Conservation (phyloP, 2,329 filamentous ascomycete genomes). For the Phialocephala subalpina region DNA sequence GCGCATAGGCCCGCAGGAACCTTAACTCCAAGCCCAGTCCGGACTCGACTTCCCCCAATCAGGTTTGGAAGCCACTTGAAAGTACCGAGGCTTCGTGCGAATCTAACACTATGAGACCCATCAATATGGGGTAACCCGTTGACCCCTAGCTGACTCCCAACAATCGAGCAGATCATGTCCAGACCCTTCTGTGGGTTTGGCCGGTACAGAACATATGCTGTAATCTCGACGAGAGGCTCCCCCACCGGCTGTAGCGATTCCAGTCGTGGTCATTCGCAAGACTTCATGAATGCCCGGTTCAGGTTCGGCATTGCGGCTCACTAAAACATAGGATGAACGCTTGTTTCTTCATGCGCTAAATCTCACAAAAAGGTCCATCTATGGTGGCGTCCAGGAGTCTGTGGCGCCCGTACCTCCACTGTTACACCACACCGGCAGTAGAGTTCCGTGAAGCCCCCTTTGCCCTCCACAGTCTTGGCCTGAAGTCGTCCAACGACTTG, state of each 20-base stretch:
- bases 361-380: not conserved
- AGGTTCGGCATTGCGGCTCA: not conserved
- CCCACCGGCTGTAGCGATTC: no score
- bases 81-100: conserved; percentile 16
- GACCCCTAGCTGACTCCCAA: not conserved
- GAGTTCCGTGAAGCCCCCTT: not conserved
- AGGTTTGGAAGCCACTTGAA: not conserved
- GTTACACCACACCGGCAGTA: not conserved
- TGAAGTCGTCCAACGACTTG: not conserved
- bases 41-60: not conserved
- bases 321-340: not conserved
- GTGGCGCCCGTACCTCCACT: not conserved
- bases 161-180: not conserved
- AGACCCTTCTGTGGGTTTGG: no score
- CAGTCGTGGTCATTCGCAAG: no score
- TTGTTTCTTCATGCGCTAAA: not conserved
- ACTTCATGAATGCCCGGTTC: no score
- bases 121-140: not conserved
- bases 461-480: not conserved
- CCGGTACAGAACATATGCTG: no score
- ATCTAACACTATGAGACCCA: no score
- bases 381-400: not conserved
- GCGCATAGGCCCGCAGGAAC: not conserved
- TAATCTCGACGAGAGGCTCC: no score
- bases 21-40: not conserved